Percentiles rank a stretch among this genome's conserved stretches.
Evolutionary conservation across 129 eudicot genomes (phyloP).

Genomic region (Pseudognaphalium luteoalbum): DNA sequence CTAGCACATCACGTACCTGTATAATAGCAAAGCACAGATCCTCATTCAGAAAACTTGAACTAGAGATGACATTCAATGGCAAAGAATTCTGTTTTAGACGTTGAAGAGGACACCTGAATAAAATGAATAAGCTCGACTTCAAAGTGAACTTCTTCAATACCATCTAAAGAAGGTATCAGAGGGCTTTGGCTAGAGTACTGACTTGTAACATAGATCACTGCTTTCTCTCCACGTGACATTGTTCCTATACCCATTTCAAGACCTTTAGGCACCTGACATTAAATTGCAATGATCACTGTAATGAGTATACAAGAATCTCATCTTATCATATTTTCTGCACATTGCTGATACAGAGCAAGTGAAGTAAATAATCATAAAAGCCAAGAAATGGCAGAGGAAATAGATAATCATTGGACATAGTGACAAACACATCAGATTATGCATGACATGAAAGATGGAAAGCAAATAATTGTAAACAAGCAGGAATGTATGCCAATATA

Average conservation of each 20-base stretch:
- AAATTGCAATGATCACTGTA: constrained; percentile 9
- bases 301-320: not conserved
- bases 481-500: constrained; percentile 19
- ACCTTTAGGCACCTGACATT: constrained; percentile 81
- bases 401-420: not conserved
- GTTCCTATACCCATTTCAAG: constrained; percentile 98
- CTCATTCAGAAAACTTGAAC: constrained; percentile 1
- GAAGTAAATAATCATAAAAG: not conserved
- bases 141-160: constrained; percentile 80
- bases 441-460: not conserved
- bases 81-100: not conserved
- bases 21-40: constrained; percentile 15
- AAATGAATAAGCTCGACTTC: constrained; percentile 96
- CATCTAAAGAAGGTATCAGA: constrained; percentile 52
- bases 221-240: constrained; percentile 91
- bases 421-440: not conserved
- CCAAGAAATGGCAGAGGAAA: not conserved
- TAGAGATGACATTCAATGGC: constrained; percentile 7
- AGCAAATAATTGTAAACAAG: not conserved
- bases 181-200: constrained; percentile 63
- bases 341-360: not conserved
- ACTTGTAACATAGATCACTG: constrained; percentile 69
- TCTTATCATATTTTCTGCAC: constrained; percentile 12
- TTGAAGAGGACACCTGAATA: constrained; percentile 58
- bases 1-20: constrained; percentile 98